Evolutionary conservation across 1,284 basidiomycete species (phyloP), one percentile per base, ranked within the genome.

Genomic region (Volvariella volvacea): DNA sequence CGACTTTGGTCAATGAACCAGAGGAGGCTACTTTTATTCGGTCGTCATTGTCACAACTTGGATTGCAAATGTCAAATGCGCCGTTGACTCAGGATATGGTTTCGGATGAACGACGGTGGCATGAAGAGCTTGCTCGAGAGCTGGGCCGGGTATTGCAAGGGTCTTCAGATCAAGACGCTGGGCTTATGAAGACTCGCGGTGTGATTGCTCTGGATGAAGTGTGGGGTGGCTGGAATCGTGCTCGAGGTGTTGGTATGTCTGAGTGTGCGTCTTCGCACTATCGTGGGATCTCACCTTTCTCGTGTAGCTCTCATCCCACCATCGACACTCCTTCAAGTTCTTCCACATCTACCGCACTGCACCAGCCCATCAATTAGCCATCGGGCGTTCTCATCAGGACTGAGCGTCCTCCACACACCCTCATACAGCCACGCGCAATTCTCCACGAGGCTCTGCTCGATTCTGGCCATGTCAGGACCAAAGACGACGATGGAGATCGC

Each of bases 201-300:
- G 76, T 98, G 14, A 74, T 97, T 17, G 89, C 86, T 0, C 68
- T 98, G 15, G 95, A 99, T 61, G 93, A 97, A 61, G 87, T 92
- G 0, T 99, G 95, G 95, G 92, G 92, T 36, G 78, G 89, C 1
- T 99, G 95, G 95, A 98, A 98, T 63, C 83, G 95, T 42, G 92
- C 92, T 1, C 70, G 95, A 47, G 95, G 95, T 41, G 86, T 97
- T 42, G 84, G 92, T 92, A 58, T 60, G 90, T 70, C 16, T 3
- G 28, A 10, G 25, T 36, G 4, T 32, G 28, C n/a, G 12, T 48
- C 30, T 17, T 37, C 9, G 30, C 15, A 14, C n/a, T 38, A 39
- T 28, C 14, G 19, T 34, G 16, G 22, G 21, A 32, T 47, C 34
- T 25, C 34, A 25, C 43, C 38, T 39, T 36, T 28, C 32, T 37